Percentiles rank a stretch among this genome's conserved stretches.
phyloP scores from a whole-genome alignment of 805 yeast genomes.

The Yarrowia osloensis region DNA sequence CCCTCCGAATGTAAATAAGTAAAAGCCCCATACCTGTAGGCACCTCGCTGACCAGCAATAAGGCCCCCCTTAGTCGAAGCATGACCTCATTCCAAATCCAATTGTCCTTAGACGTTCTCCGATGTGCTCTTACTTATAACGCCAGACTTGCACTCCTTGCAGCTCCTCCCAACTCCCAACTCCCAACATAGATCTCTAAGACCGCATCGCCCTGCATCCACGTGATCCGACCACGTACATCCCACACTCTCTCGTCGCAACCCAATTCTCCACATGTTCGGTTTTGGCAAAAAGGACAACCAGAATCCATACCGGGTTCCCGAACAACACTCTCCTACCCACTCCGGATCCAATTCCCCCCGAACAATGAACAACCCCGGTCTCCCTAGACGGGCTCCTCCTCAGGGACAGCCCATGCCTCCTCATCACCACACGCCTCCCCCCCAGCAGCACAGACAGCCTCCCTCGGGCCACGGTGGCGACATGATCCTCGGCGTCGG shows the following conservation, averaged over 20 bases:
- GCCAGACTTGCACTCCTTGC: not conserved
- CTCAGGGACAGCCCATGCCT: constrained; percentile 13
- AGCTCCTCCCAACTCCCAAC: not conserved
- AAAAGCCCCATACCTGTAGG: not conserved
- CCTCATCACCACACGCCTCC: constrained; percentile 2
- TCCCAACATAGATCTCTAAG: constrained; percentile 2
- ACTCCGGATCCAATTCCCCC: constrained; percentile 22
- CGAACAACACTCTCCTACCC: constrained; percentile 8
- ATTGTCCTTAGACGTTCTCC: not conserved
- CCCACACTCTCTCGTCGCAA: constrained; percentile 1
- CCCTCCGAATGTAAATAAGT: not conserved
- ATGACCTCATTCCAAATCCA: not conserved
- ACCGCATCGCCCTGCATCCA: constrained; percentile 15
- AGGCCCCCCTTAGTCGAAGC: not conserved
- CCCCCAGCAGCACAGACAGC: constrained; percentile 12
- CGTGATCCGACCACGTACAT: constrained; percentile 25
- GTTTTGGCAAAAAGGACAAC: constrained; percentile 26
- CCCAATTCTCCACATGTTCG: constrained; percentile 16
- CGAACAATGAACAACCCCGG: constrained; percentile 25
- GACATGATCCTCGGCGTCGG: constrained; percentile 22
- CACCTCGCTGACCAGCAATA: not conserved
- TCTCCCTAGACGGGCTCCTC: constrained; percentile 9
- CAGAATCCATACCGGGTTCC: constrained; percentile 29
- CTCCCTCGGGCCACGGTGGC: constrained; percentile 21
- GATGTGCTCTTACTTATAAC: not conserved